Conservation (phyloP, 495 filamentous ascomycete genomes). For the Bathelium albidoporum region DNA sequence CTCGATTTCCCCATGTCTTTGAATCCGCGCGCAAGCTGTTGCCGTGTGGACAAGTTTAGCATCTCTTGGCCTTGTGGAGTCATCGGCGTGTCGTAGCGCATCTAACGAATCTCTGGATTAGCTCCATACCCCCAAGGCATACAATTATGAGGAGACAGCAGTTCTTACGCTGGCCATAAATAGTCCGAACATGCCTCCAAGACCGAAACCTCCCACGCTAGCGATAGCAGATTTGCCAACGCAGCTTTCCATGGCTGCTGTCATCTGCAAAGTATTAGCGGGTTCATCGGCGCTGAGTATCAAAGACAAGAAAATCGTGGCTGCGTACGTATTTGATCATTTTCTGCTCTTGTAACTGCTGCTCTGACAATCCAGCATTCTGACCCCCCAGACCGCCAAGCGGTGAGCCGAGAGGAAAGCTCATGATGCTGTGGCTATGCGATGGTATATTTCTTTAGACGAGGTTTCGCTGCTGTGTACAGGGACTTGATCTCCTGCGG, state of each 20-base stretch:
- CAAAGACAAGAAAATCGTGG: background rate
- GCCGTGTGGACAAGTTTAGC: constrained; percentile 54
- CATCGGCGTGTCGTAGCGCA: constrained; percentile 82
- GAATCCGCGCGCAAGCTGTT: constrained; percentile 77
- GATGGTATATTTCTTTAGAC: background rate
- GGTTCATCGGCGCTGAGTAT: background rate
- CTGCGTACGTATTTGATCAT: constrained; percentile 24
- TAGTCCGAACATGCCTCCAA: constrained; percentile 85
- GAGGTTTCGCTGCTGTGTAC: too few species aligned
- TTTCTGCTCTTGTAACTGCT: constrained; percentile 23
- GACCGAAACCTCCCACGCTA: constrained; percentile 77
- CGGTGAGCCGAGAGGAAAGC: background rate
- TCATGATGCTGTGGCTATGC: background rate
- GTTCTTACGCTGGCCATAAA: constrained; percentile 82
- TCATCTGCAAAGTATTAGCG: constrained; percentile 45
- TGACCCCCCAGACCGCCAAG: background rate
- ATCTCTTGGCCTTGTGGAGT: constrained; percentile 49
- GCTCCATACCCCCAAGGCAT: background rate
- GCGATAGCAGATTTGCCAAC: constrained; percentile 71
- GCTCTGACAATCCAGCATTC: constrained; percentile 12
- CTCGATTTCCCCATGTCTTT: constrained; percentile 85
- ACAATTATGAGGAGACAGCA: constrained; percentile 1
- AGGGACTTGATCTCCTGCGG: background rate
- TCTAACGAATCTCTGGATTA: constrained; percentile 42
- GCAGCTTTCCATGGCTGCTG: constrained; percentile 79